Evolutionary conservation across 345 rosid species (phyloP), one percentile per base, ranked within the genome.

Genomic region (Jatropha curcas): DNA sequence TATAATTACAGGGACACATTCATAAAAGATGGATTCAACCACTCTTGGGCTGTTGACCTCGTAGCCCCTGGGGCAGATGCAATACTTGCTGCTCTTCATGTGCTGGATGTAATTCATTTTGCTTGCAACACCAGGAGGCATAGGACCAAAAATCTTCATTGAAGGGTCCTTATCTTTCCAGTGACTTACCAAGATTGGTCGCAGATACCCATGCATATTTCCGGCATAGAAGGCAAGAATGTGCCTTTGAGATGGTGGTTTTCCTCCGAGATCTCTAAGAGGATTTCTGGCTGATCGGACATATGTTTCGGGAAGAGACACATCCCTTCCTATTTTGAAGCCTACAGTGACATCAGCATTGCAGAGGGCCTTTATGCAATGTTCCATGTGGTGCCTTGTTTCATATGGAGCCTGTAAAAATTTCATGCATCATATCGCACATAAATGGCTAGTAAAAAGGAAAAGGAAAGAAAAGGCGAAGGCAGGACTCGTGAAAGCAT

Each of bases 31-130:
- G 35, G 97, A 80, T 78, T 92, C 98, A 0, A 92, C 97, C 22
- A 92, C 93, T n/a, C 97, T 83, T 0, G 97, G 98, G 77, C 98
- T 94, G 84, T 94, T 94, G 65, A 94, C 98, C 71, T 92, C 98
- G 1, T 84, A 85, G 5, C 98, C 98, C 84, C 85, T 92, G 3
- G 97, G 98, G 75, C 97, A 94, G 58, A 94, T 83, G 71, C 98
- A 94, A 74, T 82, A 94, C 84, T 92, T 94, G 85, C 97, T 92
- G 78, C 87, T 88, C 81, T 94, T 92, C 98, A 94, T 94, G 77
- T 90, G 86, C 3, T 85, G 89, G 50, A 92, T 94, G 83, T 92
- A 94, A 78, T 69, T 89, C 98, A 92, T 89, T 85, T 94, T 94
- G 87, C 97, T 94, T 3, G 93, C 88, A 28, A 92, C 96, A 43